A percentile compares a stretch with the other conserved stretches of the same genome.
Evolutionary conservation across 495 filamentous ascomycete genomes (phyloP).

Genomic region (Aspergillus wentii): DNA sequence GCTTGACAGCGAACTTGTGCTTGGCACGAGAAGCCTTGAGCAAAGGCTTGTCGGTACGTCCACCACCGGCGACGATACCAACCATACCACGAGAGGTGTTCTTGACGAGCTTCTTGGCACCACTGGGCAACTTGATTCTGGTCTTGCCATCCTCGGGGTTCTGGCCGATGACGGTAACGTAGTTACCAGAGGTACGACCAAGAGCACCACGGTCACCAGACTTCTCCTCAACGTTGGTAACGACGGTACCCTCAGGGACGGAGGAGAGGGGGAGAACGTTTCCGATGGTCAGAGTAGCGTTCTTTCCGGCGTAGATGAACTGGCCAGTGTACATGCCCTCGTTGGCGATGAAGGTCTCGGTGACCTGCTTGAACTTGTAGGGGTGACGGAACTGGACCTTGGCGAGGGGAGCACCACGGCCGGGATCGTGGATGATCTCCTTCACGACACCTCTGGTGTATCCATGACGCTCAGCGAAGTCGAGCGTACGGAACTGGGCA

Average conservation of each 20-base stretch:
- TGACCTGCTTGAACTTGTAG: slow-evolving; percentile 83
- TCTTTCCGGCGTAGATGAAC: slow-evolving; percentile 99
- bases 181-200: slow-evolving; percentile 96
- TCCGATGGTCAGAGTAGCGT: slow-evolving; percentile 88
- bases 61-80: slow-evolving; percentile 98
- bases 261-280: slow-evolving; percentile 92
- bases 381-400: slow-evolving; percentile 93
- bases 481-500: slow-evolving; percentile 90
- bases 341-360: slow-evolving; percentile 98
- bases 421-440: slow-evolving; percentile 98
- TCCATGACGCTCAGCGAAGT: slow-evolving; percentile 93
- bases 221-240: slow-evolving; percentile 99
- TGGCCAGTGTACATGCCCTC: slow-evolving; percentile 99
- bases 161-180: slow-evolving; percentile 97
- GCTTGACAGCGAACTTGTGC: slow-evolving; percentile 99
- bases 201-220: slow-evolving; percentile 91
- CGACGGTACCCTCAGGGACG: slow-evolving; percentile 96
- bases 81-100: slow-evolving; percentile 94
- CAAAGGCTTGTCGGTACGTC: slow-evolving; percentile 98
- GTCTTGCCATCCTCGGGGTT: slow-evolving; percentile 99
- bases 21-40: slow-evolving; percentile 98
- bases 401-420: slow-evolving; percentile 95
- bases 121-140: slow-evolving; percentile 96
- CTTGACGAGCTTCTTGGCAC: slow-evolving; percentile 98
- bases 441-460: slow-evolving; percentile 96